Conservation (phyloP, 768 basidiomycete species). For the Collybia sp. region DNA sequence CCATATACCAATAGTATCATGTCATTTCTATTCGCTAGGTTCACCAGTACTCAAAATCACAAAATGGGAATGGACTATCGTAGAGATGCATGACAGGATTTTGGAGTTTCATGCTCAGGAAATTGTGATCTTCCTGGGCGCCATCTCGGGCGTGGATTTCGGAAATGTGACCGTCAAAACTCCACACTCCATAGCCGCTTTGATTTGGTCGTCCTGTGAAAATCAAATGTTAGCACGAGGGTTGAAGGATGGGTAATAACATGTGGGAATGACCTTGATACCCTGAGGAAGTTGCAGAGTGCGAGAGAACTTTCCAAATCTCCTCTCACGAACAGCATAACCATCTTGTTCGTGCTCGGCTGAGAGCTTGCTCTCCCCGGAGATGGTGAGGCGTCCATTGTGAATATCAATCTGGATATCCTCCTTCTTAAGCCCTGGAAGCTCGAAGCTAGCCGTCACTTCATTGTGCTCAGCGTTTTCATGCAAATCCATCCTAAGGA, state of each 20-base stretch:
- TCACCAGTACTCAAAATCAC: too few relatives aligned
- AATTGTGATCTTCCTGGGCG: conserved; percentile 38
- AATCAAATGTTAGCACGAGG: background rate
- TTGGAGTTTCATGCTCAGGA: conserved; percentile 11
- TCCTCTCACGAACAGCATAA: conserved; percentile 41
- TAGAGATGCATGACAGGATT: too few relatives aligned
- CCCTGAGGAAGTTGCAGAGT: conserved; percentile 43
- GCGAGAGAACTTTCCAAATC: conserved; percentile 44
- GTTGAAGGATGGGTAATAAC: background rate
- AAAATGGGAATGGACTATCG: too few relatives aligned
- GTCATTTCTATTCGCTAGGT: too few relatives aligned
- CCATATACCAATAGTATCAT: too few relatives aligned
- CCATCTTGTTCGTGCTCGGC: conserved; percentile 26
- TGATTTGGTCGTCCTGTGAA: conserved; percentile 37
- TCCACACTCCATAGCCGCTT: conserved; percentile 42
- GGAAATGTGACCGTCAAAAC: conserved; percentile 45
- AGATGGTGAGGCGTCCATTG: conserved; percentile 41
- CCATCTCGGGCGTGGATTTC: conserved; percentile 33
- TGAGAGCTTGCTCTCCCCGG: conserved; percentile 33
- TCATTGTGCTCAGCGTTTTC: conserved; percentile 35
- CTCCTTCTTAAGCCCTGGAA: conserved; percentile 49
- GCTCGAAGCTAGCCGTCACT: conserved; percentile 50
- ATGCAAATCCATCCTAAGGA: conserved; percentile 41
- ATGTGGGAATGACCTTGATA: conserved; percentile 30
- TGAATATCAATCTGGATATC: conserved; percentile 42